Evolutionary conservation across 2,329 filamentous ascomycete species (phyloP), one percentile per base, ranked within the genome.

Genomic region (Aspergillus calidoustus): DNA sequence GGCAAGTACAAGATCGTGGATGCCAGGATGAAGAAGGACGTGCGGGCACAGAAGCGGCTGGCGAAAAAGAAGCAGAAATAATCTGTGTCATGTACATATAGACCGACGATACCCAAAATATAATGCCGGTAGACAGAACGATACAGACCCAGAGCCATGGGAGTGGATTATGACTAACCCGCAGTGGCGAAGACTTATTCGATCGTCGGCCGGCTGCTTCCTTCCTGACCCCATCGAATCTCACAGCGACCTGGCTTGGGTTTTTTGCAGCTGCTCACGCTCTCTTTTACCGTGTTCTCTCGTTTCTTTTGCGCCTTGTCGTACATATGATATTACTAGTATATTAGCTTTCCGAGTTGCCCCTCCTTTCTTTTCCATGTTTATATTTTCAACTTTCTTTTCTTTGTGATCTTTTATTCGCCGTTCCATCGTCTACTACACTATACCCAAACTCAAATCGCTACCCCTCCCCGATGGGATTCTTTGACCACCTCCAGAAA

Each of bases 1-100:
- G 94, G 94, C 43, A 89, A 92, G 68, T 99, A 99, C 78, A 96
- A 96, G 84, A 96, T 99, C 84, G 94, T 99, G 58, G 94, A 98
- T 80, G 83, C 91, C 15, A 86, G 95, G 69, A 87, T 97, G 88
- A 97, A 97, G 87, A 98, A 97, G 88, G 95, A 98, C 82, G 85
- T 95, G 58, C 83, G 93, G 75, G 93, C 91, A 2, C 85, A 94
- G 78, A 97, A 97, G 87, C 86, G 93, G 72, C 73, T 87, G 66
- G 84, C 86, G 74, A 93, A 96, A 83, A 91, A 88, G 80, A 89
- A 86, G 82, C 86, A 87, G 48, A 72, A 74, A 60, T 74, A 66
- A 50, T 25, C 13, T 34, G 17, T 49, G 43, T 30, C 23, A 51
- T 41, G 38, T 34, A 25, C 25, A 25, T 48, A 43, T 44, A 49